A percentile compares a stretch with the other conserved stretches of the same genome.
phyloP scores from a whole-genome alignment of 192 early-diverging fungal genomes.

The Rhizophagus sp. region DNA sequence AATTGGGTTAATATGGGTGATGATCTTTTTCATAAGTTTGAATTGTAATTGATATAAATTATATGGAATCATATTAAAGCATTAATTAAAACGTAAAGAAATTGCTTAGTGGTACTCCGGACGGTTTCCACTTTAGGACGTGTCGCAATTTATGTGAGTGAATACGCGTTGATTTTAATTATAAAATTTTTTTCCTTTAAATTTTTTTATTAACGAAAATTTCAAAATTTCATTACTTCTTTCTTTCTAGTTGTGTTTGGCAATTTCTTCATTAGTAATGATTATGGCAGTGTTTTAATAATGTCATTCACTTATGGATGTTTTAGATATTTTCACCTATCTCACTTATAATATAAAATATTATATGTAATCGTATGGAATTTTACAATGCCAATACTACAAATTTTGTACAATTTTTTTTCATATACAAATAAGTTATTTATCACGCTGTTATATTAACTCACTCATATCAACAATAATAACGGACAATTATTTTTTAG shows the following conservation, averaged over 20 bases:
- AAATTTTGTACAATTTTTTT: not conserved
- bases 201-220: too few species aligned
- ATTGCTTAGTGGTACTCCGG: not conserved
- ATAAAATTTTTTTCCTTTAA: too few species aligned
- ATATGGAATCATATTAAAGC: not conserved
- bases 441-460: not conserved
- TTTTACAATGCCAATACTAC: not conserved
- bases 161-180: not conserved
- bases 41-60: not conserved
- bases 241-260: not conserved
- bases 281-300: not conserved
- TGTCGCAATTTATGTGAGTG: not conserved
- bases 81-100: too few species aligned
- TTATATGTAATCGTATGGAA: not conserved
- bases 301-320: not conserved
- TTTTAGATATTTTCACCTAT: not conserved
- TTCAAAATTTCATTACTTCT: too few species aligned
- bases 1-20: not conserved
- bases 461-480: not conserved
- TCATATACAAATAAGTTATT: not conserved
- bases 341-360: not conserved
- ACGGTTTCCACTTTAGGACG: not conserved
- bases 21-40: not conserved
- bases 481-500: not conserved
- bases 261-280: not conserved